Conservation (phyloP, 225 moss, liverwort and hornwort species). For the Bryum argenteum region DNA sequence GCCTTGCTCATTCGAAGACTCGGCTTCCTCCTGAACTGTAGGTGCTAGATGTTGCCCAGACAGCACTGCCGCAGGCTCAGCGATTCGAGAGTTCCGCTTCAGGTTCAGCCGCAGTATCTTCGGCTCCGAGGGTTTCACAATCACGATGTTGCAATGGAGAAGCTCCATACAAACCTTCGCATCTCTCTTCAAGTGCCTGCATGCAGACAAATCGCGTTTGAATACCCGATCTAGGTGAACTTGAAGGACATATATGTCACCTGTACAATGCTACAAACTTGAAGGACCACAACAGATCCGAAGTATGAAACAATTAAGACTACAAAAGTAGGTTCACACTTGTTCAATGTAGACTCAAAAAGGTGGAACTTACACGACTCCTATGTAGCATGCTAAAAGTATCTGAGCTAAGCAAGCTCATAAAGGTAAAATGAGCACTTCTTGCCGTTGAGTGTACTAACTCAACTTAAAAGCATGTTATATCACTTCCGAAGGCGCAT, state of each 20-base stretch:
- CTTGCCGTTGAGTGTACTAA: not conserved
- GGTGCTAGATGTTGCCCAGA: slow-evolving; percentile 20
- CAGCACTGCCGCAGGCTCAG: slow-evolving; percentile 30
- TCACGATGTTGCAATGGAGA: slow-evolving; percentile 63
- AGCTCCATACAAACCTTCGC: slow-evolving; percentile 66
- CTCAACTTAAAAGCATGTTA: not conserved
- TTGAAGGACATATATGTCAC: not conserved
- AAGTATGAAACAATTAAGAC: not conserved
- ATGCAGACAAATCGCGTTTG: not conserved
- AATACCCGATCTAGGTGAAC: not conserved
- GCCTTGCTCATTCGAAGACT: slow-evolving; percentile 31
- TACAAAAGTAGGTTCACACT: not conserved
- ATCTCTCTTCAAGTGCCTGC: slow-evolving; percentile 66
- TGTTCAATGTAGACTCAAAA: not conserved
- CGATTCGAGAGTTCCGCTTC: slow-evolving; percentile 44
- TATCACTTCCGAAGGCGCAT: not conserved
- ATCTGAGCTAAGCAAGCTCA: not conserved
- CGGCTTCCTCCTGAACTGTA: slow-evolving; percentile 39
- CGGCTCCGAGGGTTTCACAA: slow-evolving; percentile 62
- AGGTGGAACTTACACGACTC: not conserved
- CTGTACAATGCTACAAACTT: not conserved
- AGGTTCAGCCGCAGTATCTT: slow-evolving; percentile 64
- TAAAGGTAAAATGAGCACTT: not conserved
- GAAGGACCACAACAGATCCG: no score
- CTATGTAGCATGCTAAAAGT: not conserved